Base-by-base conservation (phyloP, 2,329 filamentous ascomycete genomes). In the Ilyonectria mors-panacis region DNA sequence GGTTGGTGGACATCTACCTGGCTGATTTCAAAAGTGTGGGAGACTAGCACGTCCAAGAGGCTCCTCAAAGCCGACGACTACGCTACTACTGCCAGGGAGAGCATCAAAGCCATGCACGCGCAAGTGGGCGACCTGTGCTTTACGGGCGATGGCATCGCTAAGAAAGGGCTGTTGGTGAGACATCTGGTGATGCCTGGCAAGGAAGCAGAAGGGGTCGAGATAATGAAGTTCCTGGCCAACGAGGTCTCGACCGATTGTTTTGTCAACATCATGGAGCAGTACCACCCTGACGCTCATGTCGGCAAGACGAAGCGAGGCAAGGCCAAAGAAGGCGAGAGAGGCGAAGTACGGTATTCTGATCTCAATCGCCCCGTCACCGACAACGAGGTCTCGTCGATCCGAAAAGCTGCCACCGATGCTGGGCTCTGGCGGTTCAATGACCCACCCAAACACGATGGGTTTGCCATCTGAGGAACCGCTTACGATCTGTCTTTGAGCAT, bases 21-120 rank as follows among this genome's bases (percentile, higher is more conserved):
- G 92, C 93, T 0, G 93, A 97, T 77, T 96, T 96, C 84, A 96
- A 97, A 97, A 79, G 89, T 95, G 10, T 96, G 93, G 93, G 87
- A 87, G 30, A 79, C 85, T 2, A 82, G 79, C 23, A 91, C 92
- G 1, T 92, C 92, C 21, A 91, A 87, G 73, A 85, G 93, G 12
- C 82, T 96, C 33, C 85, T 96, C 39, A 97, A 97, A 78, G 92
- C 92, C 4, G 91, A 94, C 54, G 88, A 94, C 77, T 96, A 95
- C 78, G 88, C 91, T 1, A 82, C 86, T 10, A 89, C 89, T 0
- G 93, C 94, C 0, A 89, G 86, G 79, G 92, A 95, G 79, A 94
- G 92, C 76, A 89, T 96, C 79, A 90, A 89, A 76, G 91, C 89
- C 10, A 96, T 97, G 93, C 90, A 96, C 72, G 84, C 82, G 12